phyloP scores from a whole-genome alignment of 257 asterid species.

The Solanum tarapatanum region DNA sequence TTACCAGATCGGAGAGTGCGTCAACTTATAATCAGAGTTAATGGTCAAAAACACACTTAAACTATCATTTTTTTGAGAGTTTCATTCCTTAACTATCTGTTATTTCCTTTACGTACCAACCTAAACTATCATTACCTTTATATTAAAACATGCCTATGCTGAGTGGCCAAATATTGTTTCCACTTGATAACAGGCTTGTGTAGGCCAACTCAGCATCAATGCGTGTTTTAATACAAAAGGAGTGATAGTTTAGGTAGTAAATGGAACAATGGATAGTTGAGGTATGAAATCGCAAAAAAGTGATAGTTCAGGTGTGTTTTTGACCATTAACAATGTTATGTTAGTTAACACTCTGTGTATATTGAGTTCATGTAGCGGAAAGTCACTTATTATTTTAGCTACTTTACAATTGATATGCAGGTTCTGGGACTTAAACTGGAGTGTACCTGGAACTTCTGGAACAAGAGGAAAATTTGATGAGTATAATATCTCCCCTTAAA shows the following conservation, averaged over 20 bases:
- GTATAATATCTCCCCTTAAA: slow-evolving; percentile 1
- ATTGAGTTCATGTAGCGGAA: background rate
- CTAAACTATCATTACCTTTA: background rate
- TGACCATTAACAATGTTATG: background rate
- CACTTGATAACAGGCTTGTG: background rate
- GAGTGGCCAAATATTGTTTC: background rate
- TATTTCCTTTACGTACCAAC: background rate
- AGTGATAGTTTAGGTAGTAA: background rate
- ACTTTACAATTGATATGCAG: slow-evolving; percentile 3
- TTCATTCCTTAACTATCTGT: background rate
- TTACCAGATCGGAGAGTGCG: background rate
- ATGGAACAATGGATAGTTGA: background rate
- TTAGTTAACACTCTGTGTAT: background rate
- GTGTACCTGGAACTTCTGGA: slow-evolving; percentile 28
- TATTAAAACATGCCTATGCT: background rate
- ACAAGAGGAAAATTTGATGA: slow-evolving; percentile 37
- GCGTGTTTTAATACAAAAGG: background rate
- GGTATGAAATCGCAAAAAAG: background rate
- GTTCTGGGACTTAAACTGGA: slow-evolving; percentile 43
- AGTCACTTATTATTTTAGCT: background rate
- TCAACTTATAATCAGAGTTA: background rate
- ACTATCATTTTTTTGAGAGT: background rate
- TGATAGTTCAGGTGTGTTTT: background rate
- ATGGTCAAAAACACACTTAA: background rate
- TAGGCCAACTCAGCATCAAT: background rate